phyloP scores from a whole-genome alignment of 2,329 filamentous ascomycete species.

The Cadophora malorum region DNA sequence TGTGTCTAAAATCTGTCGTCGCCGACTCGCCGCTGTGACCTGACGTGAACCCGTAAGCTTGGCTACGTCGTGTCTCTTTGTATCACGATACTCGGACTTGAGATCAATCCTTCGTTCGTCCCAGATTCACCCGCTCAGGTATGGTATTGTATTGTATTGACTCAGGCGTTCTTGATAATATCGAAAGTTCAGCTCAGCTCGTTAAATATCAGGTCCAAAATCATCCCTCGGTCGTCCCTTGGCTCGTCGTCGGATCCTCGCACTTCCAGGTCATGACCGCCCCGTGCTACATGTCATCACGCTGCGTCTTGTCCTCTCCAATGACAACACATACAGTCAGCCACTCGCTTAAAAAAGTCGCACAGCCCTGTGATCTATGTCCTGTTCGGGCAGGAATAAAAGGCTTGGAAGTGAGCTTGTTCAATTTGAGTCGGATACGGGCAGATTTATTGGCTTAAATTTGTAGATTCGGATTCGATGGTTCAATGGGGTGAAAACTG shows the following conservation, averaged over 20 bases:
- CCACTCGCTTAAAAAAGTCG: neutral
- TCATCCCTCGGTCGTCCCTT: neutral
- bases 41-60: neutral
- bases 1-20: neutral
- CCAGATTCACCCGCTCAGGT: too few species aligned
- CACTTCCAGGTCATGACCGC: neutral
- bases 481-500: neutral
- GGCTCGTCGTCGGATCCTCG: neutral
- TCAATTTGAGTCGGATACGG: too few species aligned
- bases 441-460: neutral
- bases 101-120: too few species aligned
- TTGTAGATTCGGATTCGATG: neutral
- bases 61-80: neutral
- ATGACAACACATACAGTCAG: constrained; percentile 3
- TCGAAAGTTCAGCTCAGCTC: constrained; percentile 1
- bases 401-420: neutral
- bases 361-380: neutral
- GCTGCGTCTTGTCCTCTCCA: neutral
- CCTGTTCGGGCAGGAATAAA: neutral
- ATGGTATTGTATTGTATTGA: too few species aligned
- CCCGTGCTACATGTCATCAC: constrained; percentile 8
- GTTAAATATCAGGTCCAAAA: neutral
- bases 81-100: too few species aligned
- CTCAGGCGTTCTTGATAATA: too few species aligned
- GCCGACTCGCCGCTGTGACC: neutral